phyloP scores from a whole-genome alignment of 768 basidiomycete genomes.

The Lentinula lateritia region DNA sequence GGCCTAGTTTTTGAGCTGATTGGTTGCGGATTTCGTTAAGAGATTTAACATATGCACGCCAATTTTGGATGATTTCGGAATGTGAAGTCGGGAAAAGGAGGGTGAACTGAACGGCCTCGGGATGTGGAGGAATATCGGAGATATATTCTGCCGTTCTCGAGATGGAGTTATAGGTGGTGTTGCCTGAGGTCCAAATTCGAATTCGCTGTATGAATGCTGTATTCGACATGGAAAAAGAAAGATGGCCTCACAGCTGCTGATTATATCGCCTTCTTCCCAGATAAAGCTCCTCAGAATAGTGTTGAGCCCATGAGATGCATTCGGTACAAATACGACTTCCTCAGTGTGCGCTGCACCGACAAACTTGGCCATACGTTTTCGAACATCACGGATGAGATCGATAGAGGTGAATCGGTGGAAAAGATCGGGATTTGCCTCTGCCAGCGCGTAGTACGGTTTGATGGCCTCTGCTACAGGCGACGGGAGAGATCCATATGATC shows the following conservation, averaged over 20 bases:
- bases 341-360: conserved; percentile 39
- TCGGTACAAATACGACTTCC: conserved; percentile 57
- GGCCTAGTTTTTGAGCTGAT: background rate
- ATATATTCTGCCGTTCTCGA: conserved; percentile 42
- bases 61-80: conserved; percentile 46
- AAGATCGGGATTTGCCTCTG: conserved; percentile 53
- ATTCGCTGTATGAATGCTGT: background rate
- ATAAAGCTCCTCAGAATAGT: conserved; percentile 63
- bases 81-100: conserved; percentile 47
- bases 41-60: conserved; percentile 28
- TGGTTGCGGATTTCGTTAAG: conserved; percentile 3
- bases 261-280: conserved; percentile 63
- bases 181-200: conserved; percentile 26
- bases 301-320: conserved; percentile 61
- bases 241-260: conserved; percentile 49
- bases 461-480: conserved; percentile 43
- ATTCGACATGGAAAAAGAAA: background rate
- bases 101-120: conserved; percentile 36
- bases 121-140: conserved; percentile 42
- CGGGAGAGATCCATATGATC: conserved; percentile 56
- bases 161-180: conserved; percentile 51
- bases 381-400: conserved; percentile 29
- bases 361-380: conserved; percentile 45
- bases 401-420: conserved; percentile 38
- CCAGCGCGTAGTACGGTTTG: conserved; percentile 30